These are phyloP conservation scores for Pogostemon cablin DNA, from an alignment of 257 asterid genomes.

Conservation along the genomic window DNA sequence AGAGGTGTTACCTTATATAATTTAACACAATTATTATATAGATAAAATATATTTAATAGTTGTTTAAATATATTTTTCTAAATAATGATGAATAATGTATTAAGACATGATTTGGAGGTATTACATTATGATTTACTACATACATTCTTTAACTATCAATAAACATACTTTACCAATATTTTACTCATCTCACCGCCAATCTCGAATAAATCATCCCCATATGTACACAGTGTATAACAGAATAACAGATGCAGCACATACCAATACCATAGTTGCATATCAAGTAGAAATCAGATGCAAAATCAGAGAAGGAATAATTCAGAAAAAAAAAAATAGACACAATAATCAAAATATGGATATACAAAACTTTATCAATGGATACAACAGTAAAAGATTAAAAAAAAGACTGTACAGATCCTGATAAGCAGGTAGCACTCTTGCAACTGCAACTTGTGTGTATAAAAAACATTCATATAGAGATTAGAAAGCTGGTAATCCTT, in stretches of 20 bases:
- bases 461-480: slow-evolving; percentile 6
- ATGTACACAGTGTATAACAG: neutral
- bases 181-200: too few species aligned
- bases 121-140: too few species aligned
- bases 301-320: neutral
- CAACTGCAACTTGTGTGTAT: slow-evolving; percentile 27
- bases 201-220: neutral
- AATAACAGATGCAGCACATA: neutral
- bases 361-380: slow-evolving; percentile 23
- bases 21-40: too few species aligned
- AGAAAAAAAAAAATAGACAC: neutral
- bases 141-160: too few species aligned
- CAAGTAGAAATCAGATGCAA: neutral
- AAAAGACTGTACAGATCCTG: slow-evolving; percentile 36
- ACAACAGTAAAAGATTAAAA: neutral
- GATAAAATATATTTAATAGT: too few species aligned
- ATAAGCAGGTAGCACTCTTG: slow-evolving; percentile 12
- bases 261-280: neutral
- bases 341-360: slow-evolving; percentile 11
- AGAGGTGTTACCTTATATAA: too few species aligned
- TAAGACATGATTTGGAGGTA: too few species aligned
- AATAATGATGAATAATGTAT: too few species aligned
- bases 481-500: slow-evolving; percentile 9
- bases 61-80: too few species aligned
- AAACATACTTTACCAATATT: too few species aligned